Base-by-base conservation (phyloP, 225 moss, liverwort and hornwort genomes). In the Ulota crispa region DNA sequence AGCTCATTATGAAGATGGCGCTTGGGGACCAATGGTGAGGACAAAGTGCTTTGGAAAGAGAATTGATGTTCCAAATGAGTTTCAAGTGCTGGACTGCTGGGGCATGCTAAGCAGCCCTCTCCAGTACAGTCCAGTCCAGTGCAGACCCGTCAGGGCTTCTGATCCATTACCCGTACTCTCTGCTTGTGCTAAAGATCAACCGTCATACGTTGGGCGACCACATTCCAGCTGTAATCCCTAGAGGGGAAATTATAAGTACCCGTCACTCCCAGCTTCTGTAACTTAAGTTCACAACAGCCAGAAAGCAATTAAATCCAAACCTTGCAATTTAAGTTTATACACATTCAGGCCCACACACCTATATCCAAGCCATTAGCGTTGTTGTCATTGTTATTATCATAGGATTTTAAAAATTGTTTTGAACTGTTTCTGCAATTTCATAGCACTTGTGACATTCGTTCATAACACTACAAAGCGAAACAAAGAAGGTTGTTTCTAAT, bases 31-130 rank as follows among this genome's bases (percentile, higher is more conserved):
- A 13, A 3, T 18, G 50, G 18, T 50, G 63, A 78, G 43, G 64
- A 78, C 66, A 72, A 36, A 18, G 34, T 24, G 3, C 43, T 56
- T 15, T 55, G 57, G 75, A 23, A 27, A 72, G 23, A 26, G 68
- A 83, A 79, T 83, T 60, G 50, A 73, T 83, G 50, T 60, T 59
- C 13, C n/a, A 23, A 79, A 59, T 60, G 28, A 23, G 9, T 34
- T 45, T 45, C 16, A 32, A 63, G 31, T 26, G 5, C 18, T 43
- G 21, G 30, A 47, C 0, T 45, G 45, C 45, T 45, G 45, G 45
- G 45, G 50, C 50, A 50, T 50, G 50, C 50, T 47, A 47, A 47
- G 47, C 47, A 14, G 47, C 47, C 15, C 47, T 50, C 50, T 1
- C 50, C 31, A 32, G 47, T 16, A 7, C 64, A 0, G 23, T 9